A percentile compares a stretch with the other conserved stretches of the same genome.
These are phyloP conservation scores for Fomitiporia mediterranea DNA, from an alignment of 1,284 basidiomycete species.

Conservation along the genomic window DNA sequence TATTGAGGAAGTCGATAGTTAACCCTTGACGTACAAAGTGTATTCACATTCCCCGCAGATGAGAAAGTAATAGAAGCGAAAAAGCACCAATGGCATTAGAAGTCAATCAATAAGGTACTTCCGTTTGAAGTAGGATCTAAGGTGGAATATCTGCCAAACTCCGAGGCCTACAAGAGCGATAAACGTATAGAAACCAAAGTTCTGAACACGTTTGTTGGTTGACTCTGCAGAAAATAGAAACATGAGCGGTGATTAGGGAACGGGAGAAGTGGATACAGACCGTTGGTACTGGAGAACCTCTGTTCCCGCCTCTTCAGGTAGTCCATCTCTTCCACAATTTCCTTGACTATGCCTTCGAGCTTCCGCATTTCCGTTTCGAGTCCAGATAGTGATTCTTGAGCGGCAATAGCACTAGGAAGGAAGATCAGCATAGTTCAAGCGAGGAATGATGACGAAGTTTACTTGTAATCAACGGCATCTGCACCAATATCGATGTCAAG, in stretches of 20 bases:
- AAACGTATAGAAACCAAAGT: slow-evolving; percentile 88
- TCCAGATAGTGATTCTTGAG: slow-evolving; percentile 93
- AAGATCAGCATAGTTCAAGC: slow-evolving; percentile 1
- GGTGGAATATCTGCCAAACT: slow-evolving; percentile 91
- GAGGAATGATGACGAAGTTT: slow-evolving; percentile 15
- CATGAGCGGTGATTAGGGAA: not conserved
- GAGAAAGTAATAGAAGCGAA: not conserved
- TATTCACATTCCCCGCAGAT: not conserved
- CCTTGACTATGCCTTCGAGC: slow-evolving; percentile 89
- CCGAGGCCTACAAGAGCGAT: slow-evolving; percentile 79
- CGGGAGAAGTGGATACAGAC: slow-evolving; percentile 45
- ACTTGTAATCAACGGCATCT: slow-evolving; percentile 99
- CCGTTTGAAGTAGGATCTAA: slow-evolving; percentile 92
- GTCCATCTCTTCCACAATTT: slow-evolving; percentile 91
- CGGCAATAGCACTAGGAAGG: slow-evolving; percentile 83
- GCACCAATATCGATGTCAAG: slow-evolving; percentile 97
- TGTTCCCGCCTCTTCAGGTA: slow-evolving; percentile 91
- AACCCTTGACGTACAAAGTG: not conserved
- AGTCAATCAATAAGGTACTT: slow-evolving; percentile 92
- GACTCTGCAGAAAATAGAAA: slow-evolving; percentile 57
- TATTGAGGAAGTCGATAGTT: too few species aligned
- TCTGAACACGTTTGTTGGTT: slow-evolving; percentile 88
- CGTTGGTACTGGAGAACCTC: slow-evolving; percentile 87
- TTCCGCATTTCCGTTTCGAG: slow-evolving; percentile 99
- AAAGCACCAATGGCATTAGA: not conserved